A percentile compares a stretch with the other conserved stretches of the same genome.
Evolutionary conservation across 1,284 basidiomycete genomes (phyloP).

Genomic region (Apiotrichum domesticum): DNA sequence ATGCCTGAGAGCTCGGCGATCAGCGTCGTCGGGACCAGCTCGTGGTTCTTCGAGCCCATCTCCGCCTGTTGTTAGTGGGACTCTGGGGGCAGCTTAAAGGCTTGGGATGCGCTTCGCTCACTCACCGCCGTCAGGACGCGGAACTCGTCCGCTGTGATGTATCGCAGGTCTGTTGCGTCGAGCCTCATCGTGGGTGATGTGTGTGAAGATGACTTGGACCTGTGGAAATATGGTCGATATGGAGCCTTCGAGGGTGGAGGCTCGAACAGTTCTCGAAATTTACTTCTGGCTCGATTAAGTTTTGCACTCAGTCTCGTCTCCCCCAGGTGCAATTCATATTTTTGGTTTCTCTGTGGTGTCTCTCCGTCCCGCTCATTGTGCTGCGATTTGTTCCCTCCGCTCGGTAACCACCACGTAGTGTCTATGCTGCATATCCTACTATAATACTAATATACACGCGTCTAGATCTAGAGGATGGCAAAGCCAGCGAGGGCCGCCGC

Average conservation of each 20-base stretch:
- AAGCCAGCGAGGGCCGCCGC: not conserved
- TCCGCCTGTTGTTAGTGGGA: constrained; percentile 61
- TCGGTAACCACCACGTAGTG: not conserved
- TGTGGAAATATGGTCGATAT: not conserved
- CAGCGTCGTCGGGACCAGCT: constrained; percentile 82
- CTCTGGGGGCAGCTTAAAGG: too few species aligned
- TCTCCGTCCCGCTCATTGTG: too few species aligned
- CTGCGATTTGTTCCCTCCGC: not conserved
- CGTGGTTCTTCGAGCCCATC: constrained; percentile 97
- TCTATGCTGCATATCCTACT: not conserved
- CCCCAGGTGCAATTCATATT: too few species aligned
- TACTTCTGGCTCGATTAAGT: not conserved
- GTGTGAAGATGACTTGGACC: not conserved
- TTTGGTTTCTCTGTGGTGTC: too few species aligned
- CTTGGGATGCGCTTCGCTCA: constrained; percentile 5
- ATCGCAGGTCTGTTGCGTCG: constrained; percentile 89
- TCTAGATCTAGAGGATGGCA: not conserved
- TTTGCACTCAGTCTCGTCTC: too few species aligned
- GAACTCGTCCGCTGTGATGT: constrained; percentile 88
- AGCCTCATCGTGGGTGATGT: constrained; percentile 66
- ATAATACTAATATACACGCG: not conserved
- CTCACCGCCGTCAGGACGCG: constrained; percentile 84
- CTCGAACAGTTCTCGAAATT: not conserved
- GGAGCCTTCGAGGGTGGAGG: not conserved
- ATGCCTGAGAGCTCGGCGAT: constrained; percentile 89